phyloP scores from a whole-genome alignment of 148 eudicot species.

The Simmondsia chinensis region DNA sequence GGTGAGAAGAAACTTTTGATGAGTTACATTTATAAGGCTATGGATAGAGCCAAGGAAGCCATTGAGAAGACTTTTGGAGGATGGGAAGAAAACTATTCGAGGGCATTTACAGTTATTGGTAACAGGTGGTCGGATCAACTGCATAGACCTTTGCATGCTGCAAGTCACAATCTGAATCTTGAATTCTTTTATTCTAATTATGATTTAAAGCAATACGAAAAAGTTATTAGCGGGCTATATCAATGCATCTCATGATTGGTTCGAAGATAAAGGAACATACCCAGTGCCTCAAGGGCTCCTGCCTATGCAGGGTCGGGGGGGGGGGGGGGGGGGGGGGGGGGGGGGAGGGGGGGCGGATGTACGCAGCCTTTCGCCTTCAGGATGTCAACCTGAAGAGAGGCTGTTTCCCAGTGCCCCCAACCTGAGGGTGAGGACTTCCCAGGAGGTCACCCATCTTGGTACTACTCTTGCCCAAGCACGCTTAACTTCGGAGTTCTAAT shows the following conservation, averaged over 20 bases:
- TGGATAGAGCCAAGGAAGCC: slow-evolving; percentile 7
- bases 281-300: no score
- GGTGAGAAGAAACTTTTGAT: slow-evolving; percentile 6
- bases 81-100: not conserved
- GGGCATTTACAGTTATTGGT: slow-evolving; percentile 3
- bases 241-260: not conserved
- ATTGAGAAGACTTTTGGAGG: not conserved
- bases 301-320: no score
- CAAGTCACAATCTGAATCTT: not conserved
- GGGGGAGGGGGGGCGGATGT: no score
- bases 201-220: not conserved
- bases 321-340: no score
- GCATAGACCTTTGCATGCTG: slow-evolving; percentile 1
- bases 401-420: no score
- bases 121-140: slow-evolving; percentile 1
- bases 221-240: slow-evolving; percentile 1
- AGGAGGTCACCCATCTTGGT: no score
- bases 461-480: no score
- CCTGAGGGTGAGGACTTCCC: no score
- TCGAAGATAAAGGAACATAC: no score
- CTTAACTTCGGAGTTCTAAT: no score
- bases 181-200: not conserved
- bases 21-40: slow-evolving; percentile 8
- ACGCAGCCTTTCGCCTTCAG: no score
- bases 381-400: no score